Evolutionary conservation across 2,329 filamentous ascomycete genomes (phyloP).

Genomic region (Monilinia fructicola): DNA sequence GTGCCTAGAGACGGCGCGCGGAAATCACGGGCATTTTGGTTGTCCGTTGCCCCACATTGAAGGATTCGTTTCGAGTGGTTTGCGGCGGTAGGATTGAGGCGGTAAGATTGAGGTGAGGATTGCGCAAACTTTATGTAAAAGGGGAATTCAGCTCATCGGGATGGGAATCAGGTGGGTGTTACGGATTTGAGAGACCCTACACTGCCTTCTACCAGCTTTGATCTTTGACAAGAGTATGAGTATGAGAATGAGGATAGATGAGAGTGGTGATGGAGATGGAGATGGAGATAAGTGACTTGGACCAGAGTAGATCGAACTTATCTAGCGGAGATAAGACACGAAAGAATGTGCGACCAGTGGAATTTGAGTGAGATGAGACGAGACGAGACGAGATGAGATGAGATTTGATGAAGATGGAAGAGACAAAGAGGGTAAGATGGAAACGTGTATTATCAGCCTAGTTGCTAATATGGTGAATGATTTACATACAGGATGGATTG

Average conservation of each 20-base stretch:
- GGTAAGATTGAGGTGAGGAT: too few species aligned
- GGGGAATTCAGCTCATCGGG: too few species aligned
- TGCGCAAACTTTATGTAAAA: too few species aligned
- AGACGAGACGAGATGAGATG: not conserved
- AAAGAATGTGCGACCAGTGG: not conserved
- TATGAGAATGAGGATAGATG: too few species aligned
- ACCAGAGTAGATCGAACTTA: not conserved
- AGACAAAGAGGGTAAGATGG: not conserved
- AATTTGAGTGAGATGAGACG: not conserved
- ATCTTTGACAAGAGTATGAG: not conserved
- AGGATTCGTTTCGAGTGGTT: not conserved
- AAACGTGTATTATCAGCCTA: not conserved
- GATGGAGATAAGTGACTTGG: not conserved
- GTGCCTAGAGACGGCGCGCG: not conserved
- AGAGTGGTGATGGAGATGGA: not conserved
- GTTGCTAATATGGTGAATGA: not conserved
- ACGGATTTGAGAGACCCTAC: not conserved
- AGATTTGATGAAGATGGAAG: not conserved
- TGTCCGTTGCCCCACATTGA: not conserved
- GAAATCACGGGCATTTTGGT: constrained; percentile 5
- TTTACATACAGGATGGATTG: not conserved
- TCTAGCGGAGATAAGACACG: not conserved
- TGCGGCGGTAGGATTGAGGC: too few species aligned
- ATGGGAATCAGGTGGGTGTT: not conserved
- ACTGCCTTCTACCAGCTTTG: not conserved